Base-by-base conservation (phyloP, 2,329 filamentous ascomycete genomes). In the Aaosphaeria arxii region DNA sequence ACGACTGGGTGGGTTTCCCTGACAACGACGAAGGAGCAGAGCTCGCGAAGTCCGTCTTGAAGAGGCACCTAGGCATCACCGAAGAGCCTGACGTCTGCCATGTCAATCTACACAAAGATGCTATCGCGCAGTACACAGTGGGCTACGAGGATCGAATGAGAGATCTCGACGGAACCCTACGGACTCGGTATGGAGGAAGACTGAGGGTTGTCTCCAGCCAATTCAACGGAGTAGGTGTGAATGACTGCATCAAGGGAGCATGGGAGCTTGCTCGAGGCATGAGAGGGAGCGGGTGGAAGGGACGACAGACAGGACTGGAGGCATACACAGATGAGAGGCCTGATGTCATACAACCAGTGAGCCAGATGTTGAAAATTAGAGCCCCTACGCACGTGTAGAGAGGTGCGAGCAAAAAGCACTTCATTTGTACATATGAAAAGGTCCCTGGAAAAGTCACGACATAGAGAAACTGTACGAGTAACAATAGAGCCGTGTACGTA, bases 91-190 rank as follows among this genome's bases (percentile, higher is more conserved):
- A 77, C 13, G 75, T 84, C n/a, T 79, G 80, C 32, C 75, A 81
- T 49, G 85, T 84, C 11, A 80, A 79, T 48, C 59, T 88, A 40
- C 77, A 84, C 47, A 74, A 75, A 50, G 78, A 94, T 52, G 95
- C 91, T 64, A 94, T 99, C 55, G 92, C 94, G 7, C 94, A 99
- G 72, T 95, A 95, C 68, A 81, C 79, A 1, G 85, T 96, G 1
- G 90, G 90, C 33, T 92, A 97, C 69, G 71, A 81, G 29, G 69
- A 74, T 6, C 78, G 81, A 50, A 82, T 95, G 74, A 71, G 70
- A 24, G 64, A 67, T 2, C 61, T 60, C 33, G 80, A 85, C 1
- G 77, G 85, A 58, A 59, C 70, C 2, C 75, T 85, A 45, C 75
- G 89, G 5, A 63, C 71, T 31, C 51, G 72, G 4, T 95, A 85